Evolutionary conservation across 108 stramenopile genomes (phyloP), one percentile per base, ranked within the genome.

Genomic region (Mayamaea pseudoterrestris): DNA sequence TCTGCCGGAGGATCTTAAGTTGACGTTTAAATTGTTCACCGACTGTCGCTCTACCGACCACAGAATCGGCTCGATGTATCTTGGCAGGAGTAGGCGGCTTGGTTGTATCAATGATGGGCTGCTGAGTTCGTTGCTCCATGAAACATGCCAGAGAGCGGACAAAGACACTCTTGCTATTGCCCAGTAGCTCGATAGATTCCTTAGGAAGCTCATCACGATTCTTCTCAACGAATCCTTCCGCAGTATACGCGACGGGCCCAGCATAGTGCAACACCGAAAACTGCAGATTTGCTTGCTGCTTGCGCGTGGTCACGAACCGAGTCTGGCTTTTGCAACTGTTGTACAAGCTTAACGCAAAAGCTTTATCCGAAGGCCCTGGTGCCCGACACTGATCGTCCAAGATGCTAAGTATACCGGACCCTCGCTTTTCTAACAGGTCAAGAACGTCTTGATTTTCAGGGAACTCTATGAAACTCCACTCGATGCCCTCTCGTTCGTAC

Each of bases 371-470:
- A 26, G 73, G 66, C n/a, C 73, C 74, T 17, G 83, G 73, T 18
- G 75, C 69, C 37, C 69, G 68, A 35, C 83, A 80, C 49, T 76
- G 77, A 56, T 90, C 93, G 50, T 88, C 88, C 41, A 95, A 53
- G 30, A 89, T 70, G 26, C 60, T 61, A 14, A 95, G 53, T 30
- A 95, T 71, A 16, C 94, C 86, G 1, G 67, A 60, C 5, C 69
- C 66, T 30, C 78, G 78, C 31, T 68, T 73, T 29, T 91, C 84
- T 51, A 98, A 91, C 55, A 98, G 57, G 46, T 97, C 96, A 31
- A 98, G 64, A 5, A 94, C 91, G 41, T 92, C 80, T 66, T 95
- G 94, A 57, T 98, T 98, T 55, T 97, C 95, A 9, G 87, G 78
- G 50, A 95, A 98, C 25, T 80, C 71, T 45, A 98, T 93, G 41